phyloP scores from a whole-genome alignment of 2,329 filamentous ascomycete species.

The Cercospora berteroae region DNA sequence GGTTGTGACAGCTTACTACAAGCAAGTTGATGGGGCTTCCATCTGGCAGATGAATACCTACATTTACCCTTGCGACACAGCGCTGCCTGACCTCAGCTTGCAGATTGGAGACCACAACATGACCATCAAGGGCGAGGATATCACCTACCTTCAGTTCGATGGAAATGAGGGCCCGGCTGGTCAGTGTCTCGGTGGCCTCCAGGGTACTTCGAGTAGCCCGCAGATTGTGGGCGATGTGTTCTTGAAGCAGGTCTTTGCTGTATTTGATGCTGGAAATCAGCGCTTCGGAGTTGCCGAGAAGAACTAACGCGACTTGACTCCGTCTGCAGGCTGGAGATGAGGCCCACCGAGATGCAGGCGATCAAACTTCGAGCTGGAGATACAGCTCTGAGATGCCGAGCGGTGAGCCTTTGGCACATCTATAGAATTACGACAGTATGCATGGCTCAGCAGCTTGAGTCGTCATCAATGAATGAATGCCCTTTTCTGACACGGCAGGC shows the following conservation, averaged over 20 bases:
- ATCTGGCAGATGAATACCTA: slow-evolving; percentile 44
- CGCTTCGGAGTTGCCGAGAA: slow-evolving; percentile 54
- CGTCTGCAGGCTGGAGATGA: background rate
- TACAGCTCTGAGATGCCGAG: too few relatives aligned
- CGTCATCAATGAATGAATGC: background rate
- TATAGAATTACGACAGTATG: background rate
- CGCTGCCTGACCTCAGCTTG: slow-evolving; percentile 49
- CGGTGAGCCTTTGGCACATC: too few relatives aligned
- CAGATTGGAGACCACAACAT: slow-evolving; percentile 54
- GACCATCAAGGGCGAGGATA: slow-evolving; percentile 39
- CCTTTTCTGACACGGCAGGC: background rate
- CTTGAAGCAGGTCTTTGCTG: slow-evolving; percentile 60
- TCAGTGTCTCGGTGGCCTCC: slow-evolving; percentile 67
- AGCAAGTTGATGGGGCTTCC: slow-evolving; percentile 41
- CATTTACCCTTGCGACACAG: slow-evolving; percentile 45
- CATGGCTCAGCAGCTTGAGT: background rate
- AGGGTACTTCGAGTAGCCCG: slow-evolving; percentile 50
- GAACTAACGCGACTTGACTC: slow-evolving; percentile 7
- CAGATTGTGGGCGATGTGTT: slow-evolving; percentile 65
- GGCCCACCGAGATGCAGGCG: background rate
- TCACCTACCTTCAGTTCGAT: slow-evolving; percentile 54
- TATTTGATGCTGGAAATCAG: slow-evolving; percentile 56
- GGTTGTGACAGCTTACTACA: slow-evolving; percentile 45
- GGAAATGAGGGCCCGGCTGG: slow-evolving; percentile 33
- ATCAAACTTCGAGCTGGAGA: too few relatives aligned